These are phyloP conservation scores for Ilex paraguariensis DNA, from an alignment of 305 asterid genomes.

Conservation along the genomic window DNA sequence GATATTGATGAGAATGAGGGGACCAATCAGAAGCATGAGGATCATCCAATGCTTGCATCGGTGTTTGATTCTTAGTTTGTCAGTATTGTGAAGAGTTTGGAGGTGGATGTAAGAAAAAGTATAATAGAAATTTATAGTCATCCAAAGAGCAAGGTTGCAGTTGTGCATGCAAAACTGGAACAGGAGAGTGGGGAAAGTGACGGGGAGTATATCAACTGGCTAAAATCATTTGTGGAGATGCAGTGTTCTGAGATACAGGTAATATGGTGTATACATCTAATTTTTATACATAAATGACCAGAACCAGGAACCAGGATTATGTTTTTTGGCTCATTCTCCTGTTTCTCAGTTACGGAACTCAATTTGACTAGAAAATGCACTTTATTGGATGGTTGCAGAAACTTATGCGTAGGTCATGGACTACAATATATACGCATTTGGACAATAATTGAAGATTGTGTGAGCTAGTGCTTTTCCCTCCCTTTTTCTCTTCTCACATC, in stretches of 20 bases:
- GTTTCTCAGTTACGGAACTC: no score
- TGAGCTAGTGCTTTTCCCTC: no score
- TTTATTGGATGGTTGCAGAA: no score
- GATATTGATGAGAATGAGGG: conserved; percentile 65
- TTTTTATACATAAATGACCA: no score
- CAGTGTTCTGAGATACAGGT: conserved; percentile 93
- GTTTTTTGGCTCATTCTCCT: no score
- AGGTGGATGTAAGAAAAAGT: conserved; percentile 59
- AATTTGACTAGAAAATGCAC: no score
- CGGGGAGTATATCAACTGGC: conserved; percentile 67
- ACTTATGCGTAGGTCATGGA: no score
- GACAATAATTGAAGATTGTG: no score
- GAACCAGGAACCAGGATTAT: no score
- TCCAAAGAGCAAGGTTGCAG: conserved; percentile 85
- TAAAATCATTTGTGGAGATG: conserved; percentile 68
- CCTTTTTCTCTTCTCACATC: no score
- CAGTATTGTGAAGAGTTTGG: conserved; percentile 55
- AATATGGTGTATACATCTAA: conserved; percentile 2
- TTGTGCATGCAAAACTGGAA: conserved; percentile 79
- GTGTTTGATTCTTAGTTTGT: conserved; percentile 71
- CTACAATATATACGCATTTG: no score
- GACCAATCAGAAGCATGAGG: conserved; percentile 44
- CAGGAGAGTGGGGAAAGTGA: conserved; percentile 64
- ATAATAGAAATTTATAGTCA: conserved; percentile 67
- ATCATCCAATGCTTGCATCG: conserved; percentile 67